phyloP scores from a whole-genome alignment of 768 basidiomycete species.

The Rhodotorula paludigena region DNA sequence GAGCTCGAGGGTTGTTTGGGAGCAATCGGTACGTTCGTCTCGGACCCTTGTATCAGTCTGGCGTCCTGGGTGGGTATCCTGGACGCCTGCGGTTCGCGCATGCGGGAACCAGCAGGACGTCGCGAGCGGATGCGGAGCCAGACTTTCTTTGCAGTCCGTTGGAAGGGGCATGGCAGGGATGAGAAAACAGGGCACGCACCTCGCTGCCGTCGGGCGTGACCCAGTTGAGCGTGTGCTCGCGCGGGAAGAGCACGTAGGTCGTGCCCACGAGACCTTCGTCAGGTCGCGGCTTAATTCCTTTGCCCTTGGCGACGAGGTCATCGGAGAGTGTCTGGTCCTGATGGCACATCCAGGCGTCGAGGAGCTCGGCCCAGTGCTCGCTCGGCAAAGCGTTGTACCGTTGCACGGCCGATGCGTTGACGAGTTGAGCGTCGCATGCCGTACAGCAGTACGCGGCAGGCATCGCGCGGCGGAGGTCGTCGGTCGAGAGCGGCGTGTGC shows the following conservation, averaged over 20 bases:
- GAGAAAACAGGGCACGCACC: conserved; percentile 54
- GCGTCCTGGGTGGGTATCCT: conserved; percentile 17
- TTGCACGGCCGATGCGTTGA: conserved; percentile 51
- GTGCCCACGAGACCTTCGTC: conserved; percentile 80
- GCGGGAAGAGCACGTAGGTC: conserved; percentile 76
- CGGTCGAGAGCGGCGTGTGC: conserved; percentile 57
- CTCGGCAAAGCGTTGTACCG: conserved; percentile 82
- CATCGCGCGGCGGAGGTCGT: conserved; percentile 56
- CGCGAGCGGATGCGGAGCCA: conserved; percentile 75
- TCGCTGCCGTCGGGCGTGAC: conserved; percentile 49
- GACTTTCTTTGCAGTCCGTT: conserved; percentile 93
- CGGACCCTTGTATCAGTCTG: conserved; percentile 96
- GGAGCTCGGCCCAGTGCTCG: conserved; percentile 94
- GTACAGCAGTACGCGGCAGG: conserved; percentile 71
- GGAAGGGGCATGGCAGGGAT: conserved; percentile 2
- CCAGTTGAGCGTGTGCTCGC: conserved; percentile 55
- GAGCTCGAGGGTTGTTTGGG: conserved; percentile 82
- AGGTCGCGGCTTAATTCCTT: conserved; percentile 70
- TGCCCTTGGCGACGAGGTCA: conserved; percentile 58
- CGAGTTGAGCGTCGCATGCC: conserved; percentile 69
- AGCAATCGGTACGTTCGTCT: conserved; percentile 58
- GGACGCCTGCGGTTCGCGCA: conserved; percentile 33
- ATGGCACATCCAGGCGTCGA: conserved; percentile 99
- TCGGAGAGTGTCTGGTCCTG: conserved; percentile 76
- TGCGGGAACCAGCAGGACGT: conserved; percentile 56